Evolutionary conservation across 2,329 filamentous ascomycete genomes (phyloP).

Genomic region (Fusarium sp.): DNA sequence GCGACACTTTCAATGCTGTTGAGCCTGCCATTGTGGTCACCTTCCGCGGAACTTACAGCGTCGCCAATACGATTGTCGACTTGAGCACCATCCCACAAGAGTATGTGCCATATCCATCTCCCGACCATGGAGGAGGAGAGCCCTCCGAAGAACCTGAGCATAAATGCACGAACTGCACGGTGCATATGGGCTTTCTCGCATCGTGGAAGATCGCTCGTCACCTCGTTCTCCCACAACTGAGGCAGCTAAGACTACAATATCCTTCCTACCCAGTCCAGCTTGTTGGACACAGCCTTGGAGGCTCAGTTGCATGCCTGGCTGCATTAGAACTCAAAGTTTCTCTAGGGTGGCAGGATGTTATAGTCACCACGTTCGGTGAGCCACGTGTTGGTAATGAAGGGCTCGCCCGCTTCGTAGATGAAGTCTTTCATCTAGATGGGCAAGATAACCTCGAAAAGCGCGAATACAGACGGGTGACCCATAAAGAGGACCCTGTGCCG

Average conservation of each 20-base stretch:
- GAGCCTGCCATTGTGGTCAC: constrained; percentile 77
- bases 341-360: constrained; percentile 79
- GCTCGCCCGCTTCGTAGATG: constrained; percentile 68
- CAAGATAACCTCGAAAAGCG: constrained; percentile 53
- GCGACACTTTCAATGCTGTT: constrained; percentile 17
- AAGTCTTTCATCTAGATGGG: constrained; percentile 61
- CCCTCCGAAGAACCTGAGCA: constrained; percentile 57
- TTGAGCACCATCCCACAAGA: constrained; percentile 89
- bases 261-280: constrained; percentile 81
- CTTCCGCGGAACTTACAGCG: constrained; percentile 94
- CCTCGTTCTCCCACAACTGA: constrained; percentile 76
- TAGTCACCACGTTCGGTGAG: constrained; percentile 93
- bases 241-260: constrained; percentile 69
- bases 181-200: constrained; percentile 89
- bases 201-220: constrained; percentile 84
- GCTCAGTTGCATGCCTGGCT: constrained; percentile 90
- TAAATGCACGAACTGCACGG: constrained; percentile 87
- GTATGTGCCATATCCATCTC: constrained; percentile 86
- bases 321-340: constrained; percentile 81
- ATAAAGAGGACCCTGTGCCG: constrained; percentile 88
- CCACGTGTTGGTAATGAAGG: constrained; percentile 74
- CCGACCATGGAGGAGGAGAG: constrained; percentile 57
- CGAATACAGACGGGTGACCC: constrained; percentile 83
- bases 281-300: constrained; percentile 92
- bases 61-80: constrained; percentile 92